Percentiles rank a stretch among this genome's conserved stretches.
Conservation (phyloP, 2,329 filamentous ascomycete genomes). For the Thielaviopsis ethacetica region DNA sequence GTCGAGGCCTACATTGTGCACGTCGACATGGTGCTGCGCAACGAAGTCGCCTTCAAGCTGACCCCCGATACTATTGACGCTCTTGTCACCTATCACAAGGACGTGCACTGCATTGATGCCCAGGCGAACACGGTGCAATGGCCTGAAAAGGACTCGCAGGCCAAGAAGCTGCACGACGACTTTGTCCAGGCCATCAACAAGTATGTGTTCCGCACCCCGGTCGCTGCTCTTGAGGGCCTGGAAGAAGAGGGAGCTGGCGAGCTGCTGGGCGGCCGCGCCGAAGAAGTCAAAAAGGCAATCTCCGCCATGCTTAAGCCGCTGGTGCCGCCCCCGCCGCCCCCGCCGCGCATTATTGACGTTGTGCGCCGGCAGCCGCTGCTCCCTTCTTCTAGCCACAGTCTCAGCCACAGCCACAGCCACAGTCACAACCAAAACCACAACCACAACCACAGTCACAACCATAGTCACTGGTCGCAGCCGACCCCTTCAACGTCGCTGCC, state of each 20-base stretch:
- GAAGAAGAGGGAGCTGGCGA: conserved; percentile 95
- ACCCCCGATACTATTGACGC: conserved; percentile 87
- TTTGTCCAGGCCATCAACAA: conserved; percentile 95
- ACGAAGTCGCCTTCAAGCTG: conserved; percentile 96
- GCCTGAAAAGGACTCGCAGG: conserved; percentile 89
- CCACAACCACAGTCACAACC: neutral
- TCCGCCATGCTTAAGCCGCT: conserved; percentile 75
- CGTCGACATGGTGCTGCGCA: conserved; percentile 95
- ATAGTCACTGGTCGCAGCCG: conserved; percentile 28
- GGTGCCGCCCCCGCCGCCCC: conserved; percentile 65
- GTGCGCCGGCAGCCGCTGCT: conserved; percentile 76
- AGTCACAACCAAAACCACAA: neutral
- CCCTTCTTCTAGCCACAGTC: conserved; percentile 25
- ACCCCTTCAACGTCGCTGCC: conserved; percentile 48
- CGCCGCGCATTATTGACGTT: conserved; percentile 34
- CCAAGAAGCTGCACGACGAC: conserved; percentile 94
- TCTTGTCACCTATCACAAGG: conserved; percentile 90
- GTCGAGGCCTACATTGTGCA: conserved; percentile 96
- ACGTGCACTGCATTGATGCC: conserved; percentile 81
- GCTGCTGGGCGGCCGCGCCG: conserved; percentile 75
- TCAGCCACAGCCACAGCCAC: conserved; percentile 1
- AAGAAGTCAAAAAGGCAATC: conserved; percentile 82
- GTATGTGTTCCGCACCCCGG: conserved; percentile 84
- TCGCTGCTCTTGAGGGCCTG: conserved; percentile 78
- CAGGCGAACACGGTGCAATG: conserved; percentile 83